Conservation (phyloP, 2,329 filamentous ascomycete species). For the Aspergillus sp. region DNA sequence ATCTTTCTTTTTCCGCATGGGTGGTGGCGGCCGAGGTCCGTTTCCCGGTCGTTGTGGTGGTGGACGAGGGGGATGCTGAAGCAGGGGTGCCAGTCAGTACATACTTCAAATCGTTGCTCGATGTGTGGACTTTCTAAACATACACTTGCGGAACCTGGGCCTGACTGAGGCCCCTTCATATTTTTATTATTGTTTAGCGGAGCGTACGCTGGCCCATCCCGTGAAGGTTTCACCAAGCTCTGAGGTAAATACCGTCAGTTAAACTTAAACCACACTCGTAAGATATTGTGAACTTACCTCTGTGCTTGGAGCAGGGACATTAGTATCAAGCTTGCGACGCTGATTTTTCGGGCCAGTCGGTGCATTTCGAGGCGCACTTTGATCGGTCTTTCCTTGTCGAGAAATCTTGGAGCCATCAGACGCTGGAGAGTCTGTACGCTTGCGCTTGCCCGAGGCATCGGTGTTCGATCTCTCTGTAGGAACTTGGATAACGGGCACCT, state of each 20-base stretch:
- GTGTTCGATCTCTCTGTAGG: constrained; percentile 19
- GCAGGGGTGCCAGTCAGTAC: constrained; percentile 15
- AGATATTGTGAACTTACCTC: constrained; percentile 17
- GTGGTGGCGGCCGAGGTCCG: constrained; percentile 28
- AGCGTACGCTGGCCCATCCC: constrained; percentile 33
- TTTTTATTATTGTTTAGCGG: constrained; percentile 22
- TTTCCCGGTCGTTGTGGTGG: constrained; percentile 19
- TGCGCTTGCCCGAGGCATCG: constrained; percentile 31
- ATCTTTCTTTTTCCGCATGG: constrained; percentile 40
- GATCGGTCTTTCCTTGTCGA: constrained; percentile 28
- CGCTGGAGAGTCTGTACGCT: constrained; percentile 28
- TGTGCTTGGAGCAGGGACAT: constrained; percentile 17
- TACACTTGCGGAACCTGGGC: constrained; percentile 23
- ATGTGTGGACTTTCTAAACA: constrained; percentile 1
- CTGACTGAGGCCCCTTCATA: constrained; percentile 15
- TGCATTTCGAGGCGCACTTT: constrained; percentile 24
- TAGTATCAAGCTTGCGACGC: constrained; percentile 25
- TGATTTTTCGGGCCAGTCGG: constrained; percentile 27
- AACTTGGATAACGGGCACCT: constrained; percentile 42
- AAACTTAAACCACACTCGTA: not conserved
- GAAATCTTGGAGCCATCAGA: constrained; percentile 25
- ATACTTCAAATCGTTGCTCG: not conserved
- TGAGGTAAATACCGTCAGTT: constrained; percentile 16
- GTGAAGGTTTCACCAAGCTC: constrained; percentile 43
- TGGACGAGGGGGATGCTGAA: constrained; percentile 21